Evolutionary conservation across 176 grass and related monocot genomes (phyloP).

Genomic region (Tillandsia leiboldiana): DNA sequence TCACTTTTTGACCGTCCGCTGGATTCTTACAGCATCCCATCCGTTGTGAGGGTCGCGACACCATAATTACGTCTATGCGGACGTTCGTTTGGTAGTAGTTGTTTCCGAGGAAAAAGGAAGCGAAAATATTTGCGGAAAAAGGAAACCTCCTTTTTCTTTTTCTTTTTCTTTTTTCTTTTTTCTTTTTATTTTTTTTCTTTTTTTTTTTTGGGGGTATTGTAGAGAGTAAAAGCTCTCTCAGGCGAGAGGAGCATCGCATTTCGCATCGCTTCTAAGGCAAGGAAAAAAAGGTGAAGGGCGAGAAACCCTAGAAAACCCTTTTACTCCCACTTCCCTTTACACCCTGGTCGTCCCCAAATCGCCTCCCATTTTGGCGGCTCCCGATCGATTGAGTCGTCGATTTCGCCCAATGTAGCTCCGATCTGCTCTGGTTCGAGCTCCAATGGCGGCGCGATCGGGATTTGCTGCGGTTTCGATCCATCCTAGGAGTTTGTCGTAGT

Average conservation of each 20-base stretch:
- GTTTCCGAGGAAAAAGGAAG: background rate
- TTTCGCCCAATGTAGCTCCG: conserved; percentile 27
- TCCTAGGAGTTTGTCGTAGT: background rate
- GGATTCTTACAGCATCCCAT: background rate
- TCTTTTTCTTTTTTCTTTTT: background rate
- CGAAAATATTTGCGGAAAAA: conserved; percentile 4
- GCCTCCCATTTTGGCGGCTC: conserved; percentile 17
- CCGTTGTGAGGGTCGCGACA: background rate
- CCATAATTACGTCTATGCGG: background rate
- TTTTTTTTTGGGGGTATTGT: no score
- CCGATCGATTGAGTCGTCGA: conserved; percentile 12
- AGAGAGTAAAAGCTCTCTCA: background rate
- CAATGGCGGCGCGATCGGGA: conserved; percentile 33
- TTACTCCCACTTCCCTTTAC: conserved; percentile 28
- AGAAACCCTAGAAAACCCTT: conserved; percentile 51
- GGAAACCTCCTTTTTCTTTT: conserved; percentile 29
- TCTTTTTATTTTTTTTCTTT: conserved; percentile 17
- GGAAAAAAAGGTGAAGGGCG: conserved; percentile 30
- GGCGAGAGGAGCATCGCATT: conserved; percentile 12
- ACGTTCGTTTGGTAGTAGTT: background rate
- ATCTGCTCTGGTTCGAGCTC: conserved; percentile 24
- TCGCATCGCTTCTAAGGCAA: conserved; percentile 67
- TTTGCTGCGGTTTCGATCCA: background rate
- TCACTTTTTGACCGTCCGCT: background rate
- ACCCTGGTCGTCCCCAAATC: conserved; percentile 12